phyloP scores from a whole-genome alignment of 2,329 filamentous ascomycete species.

The Metarhizium rileyi region DNA sequence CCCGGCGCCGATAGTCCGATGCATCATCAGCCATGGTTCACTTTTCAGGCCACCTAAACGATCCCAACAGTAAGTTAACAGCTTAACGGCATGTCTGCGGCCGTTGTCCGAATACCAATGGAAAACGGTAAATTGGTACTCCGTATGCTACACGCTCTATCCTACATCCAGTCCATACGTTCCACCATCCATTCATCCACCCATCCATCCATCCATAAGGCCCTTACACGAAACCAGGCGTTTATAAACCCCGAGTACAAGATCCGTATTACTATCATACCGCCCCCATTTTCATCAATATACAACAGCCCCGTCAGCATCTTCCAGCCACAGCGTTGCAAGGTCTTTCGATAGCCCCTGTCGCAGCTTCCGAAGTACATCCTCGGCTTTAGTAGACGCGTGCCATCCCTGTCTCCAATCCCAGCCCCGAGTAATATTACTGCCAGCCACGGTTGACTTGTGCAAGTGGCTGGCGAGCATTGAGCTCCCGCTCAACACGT shows the following conservation, averaged over 20 bases:
- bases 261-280: neutral
- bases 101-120: too few species aligned
- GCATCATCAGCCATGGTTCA: neutral
- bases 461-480: slow-evolving; percentile 56
- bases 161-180: neutral
- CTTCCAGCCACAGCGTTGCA: slow-evolving; percentile 57
- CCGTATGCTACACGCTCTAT: neutral
- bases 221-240: too few species aligned
- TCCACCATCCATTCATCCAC: too few species aligned
- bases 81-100: too few species aligned
- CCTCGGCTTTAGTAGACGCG: slow-evolving; percentile 50
- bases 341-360: slow-evolving; percentile 67
- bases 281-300: slow-evolving; percentile 17
- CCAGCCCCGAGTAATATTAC: slow-evolving; percentile 54
- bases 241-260: too few species aligned
- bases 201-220: too few species aligned
- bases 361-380: slow-evolving; percentile 64
- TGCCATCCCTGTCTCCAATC: slow-evolving; percentile 73
- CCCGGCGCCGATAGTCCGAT: neutral
- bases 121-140: too few species aligned
- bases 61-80: too few species aligned
- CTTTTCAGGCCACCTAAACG: too few species aligned
- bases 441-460: slow-evolving; percentile 47
- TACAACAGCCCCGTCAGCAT: slow-evolving; percentile 46
- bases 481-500: slow-evolving; percentile 64